Base-by-base conservation (phyloP, 345 rosid genomes). In the Geranium brycei region DNA sequence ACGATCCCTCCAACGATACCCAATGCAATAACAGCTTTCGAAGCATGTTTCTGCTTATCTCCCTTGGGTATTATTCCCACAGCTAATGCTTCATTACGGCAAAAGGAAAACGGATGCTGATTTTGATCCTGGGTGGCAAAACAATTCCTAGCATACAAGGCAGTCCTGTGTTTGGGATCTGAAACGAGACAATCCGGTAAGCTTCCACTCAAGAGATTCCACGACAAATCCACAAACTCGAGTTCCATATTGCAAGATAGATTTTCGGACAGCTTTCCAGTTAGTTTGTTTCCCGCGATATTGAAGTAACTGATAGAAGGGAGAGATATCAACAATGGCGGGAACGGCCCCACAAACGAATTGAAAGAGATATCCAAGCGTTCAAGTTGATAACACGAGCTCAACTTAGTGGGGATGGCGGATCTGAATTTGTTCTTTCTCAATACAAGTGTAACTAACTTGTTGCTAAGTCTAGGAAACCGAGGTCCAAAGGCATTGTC, bases 71-170 rank as follows among this genome's bases (percentile, higher is more conserved):
- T 18, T 66, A 86, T 72, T 64, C 97, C 99, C 35, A 90, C 97
- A 51, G 99, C 97, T 53, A 93, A 79, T 67, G 99, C 97, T 77
- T 88, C 89, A 64, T 87, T 93, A 30, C 72, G 80, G 75, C 99
- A 90, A 18, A 85, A 78, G 58, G 87, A 73, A 63, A 83, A 62
- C 7, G 89, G 91, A 69, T 84, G 82, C 19, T 93, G 99, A 66
- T 72, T 69, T 77, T 72, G 76, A 66, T 75, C 77, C 35, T 60
- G 63, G 17, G 75, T 66, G 59, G 71, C 79, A 15, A 93, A 76
- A 72, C 99, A 93, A 76, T 93, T 93, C 30, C 80, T 72, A 41
- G 80, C 78, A 70, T 80, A 88, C 63, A 66, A 31, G 68, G 79
- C 75, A 62, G 57, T 79, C 72, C 74, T 79, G 70, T 80, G 78